Evolutionary conservation across 1,139 yeast species (phyloP), one percentile per base, ranked within the genome.

Genomic region (Yamadazyma pseudoaaseri): DNA sequence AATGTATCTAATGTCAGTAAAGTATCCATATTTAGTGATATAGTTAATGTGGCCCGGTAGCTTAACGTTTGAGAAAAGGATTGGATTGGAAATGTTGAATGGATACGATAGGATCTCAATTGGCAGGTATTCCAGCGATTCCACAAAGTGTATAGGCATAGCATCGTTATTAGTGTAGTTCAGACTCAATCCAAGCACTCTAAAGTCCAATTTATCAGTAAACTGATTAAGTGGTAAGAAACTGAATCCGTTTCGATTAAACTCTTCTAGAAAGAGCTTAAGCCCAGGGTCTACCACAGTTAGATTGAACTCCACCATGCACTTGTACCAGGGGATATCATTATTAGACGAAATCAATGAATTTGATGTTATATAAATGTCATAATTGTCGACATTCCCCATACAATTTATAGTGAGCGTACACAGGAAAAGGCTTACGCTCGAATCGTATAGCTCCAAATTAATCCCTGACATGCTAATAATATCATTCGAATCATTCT

Each of bases 1-100:
- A 37, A 82, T 51, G 45, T 70, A 82, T 43, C 74, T 67, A 3
- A 69, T 52, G 48, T 82, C 90, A 14, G 73, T 57, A 5, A 81
- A 56, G 38, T 65, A 69, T 3, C 61, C 66, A 15, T 42, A 31
- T 3, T 28, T 11, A 15, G 33, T 33, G 11, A 54, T 48, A 12
- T 55, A 65, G 38, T 70, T 69, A 3, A 78, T 44, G n/a, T 60
- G 54, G 0, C 85, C 86, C 10, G 54, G 48, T 4, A 76, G 56
- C 12, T 49, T 41, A 45, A 75, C 79, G 26, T 69, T 67, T 16
- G 73, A 55, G 47, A 81, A 81, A 3, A 46, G 27, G 2, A 43
- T 18, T 1, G 50, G 74, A 52, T 78, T 80, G 9, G 81, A 76
- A 33, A 77, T 56, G 34, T 71, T 77, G 54, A 80, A 81, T 0